phyloP scores from a whole-genome alignment of 768 basidiomycete species.

The Trichaptum fuscoviolaceum region DNA sequence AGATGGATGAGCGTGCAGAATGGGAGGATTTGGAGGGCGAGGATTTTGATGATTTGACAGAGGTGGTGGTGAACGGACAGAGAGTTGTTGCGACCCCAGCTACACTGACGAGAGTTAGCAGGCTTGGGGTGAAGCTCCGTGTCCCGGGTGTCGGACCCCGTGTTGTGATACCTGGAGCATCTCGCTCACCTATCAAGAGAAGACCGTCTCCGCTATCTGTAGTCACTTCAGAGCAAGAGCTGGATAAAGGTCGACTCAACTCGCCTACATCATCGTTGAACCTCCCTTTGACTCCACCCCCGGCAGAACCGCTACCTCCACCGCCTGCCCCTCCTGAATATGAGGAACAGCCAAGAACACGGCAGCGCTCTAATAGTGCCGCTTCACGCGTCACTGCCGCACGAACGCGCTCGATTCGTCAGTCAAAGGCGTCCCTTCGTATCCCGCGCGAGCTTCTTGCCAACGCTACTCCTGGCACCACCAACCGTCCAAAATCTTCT shows the following conservation, averaged over 20 bases:
- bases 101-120: constrained; percentile 16
- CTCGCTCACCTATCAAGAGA: neutral
- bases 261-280: neutral
- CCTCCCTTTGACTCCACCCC: neutral
- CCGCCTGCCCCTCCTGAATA: neutral
- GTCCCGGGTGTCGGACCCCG: constrained; percentile 1
- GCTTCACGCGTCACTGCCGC: constrained; percentile 51
- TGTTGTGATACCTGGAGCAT: neutral
- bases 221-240: neutral
- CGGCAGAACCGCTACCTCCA: neutral
- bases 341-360: neutral
- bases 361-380: constrained; percentile 1
- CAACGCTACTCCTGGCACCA: neutral
- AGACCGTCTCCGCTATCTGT: neutral
- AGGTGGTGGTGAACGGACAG: constrained; percentile 33
- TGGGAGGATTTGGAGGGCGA: constrained; percentile 13
- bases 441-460: constrained; percentile 30
- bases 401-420: constrained; percentile 53
- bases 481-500: neutral
- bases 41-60: constrained; percentile 24
- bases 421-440: constrained; percentile 64
- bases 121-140: neutral
- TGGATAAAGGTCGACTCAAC: neutral
- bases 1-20: constrained; percentile 60
- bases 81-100: constrained; percentile 34